These are phyloP conservation scores for Delitschia confertaspora DNA, from an alignment of 495 filamentous ascomycete species.

Conservation along the genomic window DNA sequence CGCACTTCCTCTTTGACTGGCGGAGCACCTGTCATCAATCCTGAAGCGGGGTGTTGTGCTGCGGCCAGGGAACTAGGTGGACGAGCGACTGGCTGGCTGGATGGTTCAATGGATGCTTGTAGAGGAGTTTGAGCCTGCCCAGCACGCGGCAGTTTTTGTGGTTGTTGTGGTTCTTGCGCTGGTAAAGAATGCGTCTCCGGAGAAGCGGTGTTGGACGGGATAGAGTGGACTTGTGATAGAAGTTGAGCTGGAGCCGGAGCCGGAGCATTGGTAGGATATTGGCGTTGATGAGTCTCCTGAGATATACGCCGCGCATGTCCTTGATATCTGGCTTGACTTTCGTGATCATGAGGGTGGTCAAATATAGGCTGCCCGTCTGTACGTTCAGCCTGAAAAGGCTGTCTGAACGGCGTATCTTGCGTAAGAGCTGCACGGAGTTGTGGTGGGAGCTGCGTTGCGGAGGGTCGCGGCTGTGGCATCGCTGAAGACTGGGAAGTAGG, in stretches of 20 bases:
- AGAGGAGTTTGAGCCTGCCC: conserved; percentile 6
- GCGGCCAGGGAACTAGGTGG: background rate
- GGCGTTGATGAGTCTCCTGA: conserved; percentile 15
- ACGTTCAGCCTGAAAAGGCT: background rate
- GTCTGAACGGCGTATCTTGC: background rate
- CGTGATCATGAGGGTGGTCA: conserved; percentile 1
- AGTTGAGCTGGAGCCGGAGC: background rate
- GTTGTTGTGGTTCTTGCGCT: conserved; percentile 5
- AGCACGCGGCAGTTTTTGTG: no score
- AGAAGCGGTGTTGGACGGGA: conserved; percentile 1
- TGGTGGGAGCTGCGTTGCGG: background rate
- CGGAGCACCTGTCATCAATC: conserved; percentile 5
- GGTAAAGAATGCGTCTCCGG: conserved; percentile 16
- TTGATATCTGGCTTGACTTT: background rate
- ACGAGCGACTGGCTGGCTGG: conserved; percentile 3
- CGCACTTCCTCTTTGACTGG: conserved; percentile 23
- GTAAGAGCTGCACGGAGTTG: background rate
- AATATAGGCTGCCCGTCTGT: background rate
- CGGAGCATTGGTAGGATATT: conserved; percentile 10
- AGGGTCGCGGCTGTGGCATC: conserved; percentile 3
- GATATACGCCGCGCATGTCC: conserved; percentile 18
- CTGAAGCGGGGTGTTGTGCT: conserved; percentile 4
- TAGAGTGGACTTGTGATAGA: background rate
- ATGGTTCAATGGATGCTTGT: conserved; percentile 5
- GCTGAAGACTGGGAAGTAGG: conserved; percentile 12